phyloP scores from a whole-genome alignment of 371 early-diverging fungal species.

The Saksenaea vasiformis region DNA sequence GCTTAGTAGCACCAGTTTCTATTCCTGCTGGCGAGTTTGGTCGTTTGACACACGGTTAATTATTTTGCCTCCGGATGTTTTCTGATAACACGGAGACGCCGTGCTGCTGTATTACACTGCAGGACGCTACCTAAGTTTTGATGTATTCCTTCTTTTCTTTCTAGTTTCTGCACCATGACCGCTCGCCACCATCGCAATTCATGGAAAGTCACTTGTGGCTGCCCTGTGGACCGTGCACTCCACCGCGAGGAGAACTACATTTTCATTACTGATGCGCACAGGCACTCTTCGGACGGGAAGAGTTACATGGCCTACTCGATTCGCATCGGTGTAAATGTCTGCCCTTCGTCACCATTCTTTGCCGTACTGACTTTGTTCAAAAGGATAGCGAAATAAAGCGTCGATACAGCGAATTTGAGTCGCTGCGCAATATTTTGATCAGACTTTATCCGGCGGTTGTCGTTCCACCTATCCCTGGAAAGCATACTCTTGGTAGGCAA shows the following conservation, averaged over 20 bases:
- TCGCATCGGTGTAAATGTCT: slow-evolving; percentile 52
- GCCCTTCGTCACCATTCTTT: not conserved
- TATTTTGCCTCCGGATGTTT: not conserved
- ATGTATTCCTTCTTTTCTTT: not conserved
- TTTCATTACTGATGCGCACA: slow-evolving; percentile 43
- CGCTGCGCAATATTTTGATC: slow-evolving; percentile 70
- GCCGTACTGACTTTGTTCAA: not conserved
- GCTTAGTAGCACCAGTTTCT: too few species aligned
- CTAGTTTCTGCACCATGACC: not conserved
- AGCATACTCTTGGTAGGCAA: slow-evolving; percentile 75
- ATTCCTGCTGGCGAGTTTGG: too few species aligned
- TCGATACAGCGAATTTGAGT: slow-evolving; percentile 92
- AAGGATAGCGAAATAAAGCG: slow-evolving; percentile 66
- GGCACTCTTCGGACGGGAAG: slow-evolving; percentile 38
- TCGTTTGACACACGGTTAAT: not conserved
- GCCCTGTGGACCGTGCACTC: slow-evolving; percentile 33
- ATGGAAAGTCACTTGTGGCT: slow-evolving; percentile 20
- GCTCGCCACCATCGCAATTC: not conserved
- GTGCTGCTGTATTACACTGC: not conserved
- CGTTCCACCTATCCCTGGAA: slow-evolving; percentile 93
- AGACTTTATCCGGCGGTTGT: slow-evolving; percentile 76
- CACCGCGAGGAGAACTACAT: slow-evolving; percentile 34
- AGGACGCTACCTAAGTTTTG: not conserved
- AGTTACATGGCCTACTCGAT: slow-evolving; percentile 60
- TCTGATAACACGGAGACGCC: not conserved